Conservation (phyloP, 2,329 filamentous ascomycete genomes). For the Cordyceps cateniannulata region DNA sequence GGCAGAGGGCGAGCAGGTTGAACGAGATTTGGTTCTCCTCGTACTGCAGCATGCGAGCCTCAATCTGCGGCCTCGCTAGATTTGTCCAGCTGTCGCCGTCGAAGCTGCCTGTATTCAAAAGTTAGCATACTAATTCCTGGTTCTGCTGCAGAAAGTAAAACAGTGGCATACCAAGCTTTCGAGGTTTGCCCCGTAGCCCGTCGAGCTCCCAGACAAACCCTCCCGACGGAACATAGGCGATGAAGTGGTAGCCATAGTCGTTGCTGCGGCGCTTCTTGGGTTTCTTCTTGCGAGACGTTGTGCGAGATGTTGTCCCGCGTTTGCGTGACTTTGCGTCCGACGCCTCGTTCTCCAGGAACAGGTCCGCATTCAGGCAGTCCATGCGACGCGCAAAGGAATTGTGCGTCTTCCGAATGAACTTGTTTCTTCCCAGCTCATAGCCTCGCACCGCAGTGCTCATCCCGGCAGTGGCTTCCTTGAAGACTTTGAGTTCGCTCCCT, state of each 20-base stretch:
- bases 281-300: slow-evolving; percentile 27
- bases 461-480: slow-evolving; percentile 64
- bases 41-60: slow-evolving; percentile 60
- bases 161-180: slow-evolving; percentile 24
- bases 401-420: slow-evolving; percentile 73
- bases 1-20: slow-evolving; percentile 68
- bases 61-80: slow-evolving; percentile 57
- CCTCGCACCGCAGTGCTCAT: slow-evolving; percentile 71
- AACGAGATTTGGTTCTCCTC: slow-evolving; percentile 64
- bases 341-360: slow-evolving; percentile 55
- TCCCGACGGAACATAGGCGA: slow-evolving; percentile 76
- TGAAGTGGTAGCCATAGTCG: slow-evolving; percentile 75
- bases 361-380: slow-evolving; percentile 68
- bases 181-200: slow-evolving; percentile 68
- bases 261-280: slow-evolving; percentile 35
- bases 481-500: slow-evolving; percentile 61
- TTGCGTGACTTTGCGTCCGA: slow-evolving; percentile 28
- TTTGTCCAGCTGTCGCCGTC: slow-evolving; percentile 54
- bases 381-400: slow-evolving; percentile 80
- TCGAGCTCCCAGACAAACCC: slow-evolving; percentile 82
- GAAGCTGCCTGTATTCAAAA: slow-evolving; percentile 17
- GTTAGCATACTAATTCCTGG: not conserved
- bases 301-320: slow-evolving; percentile 22
- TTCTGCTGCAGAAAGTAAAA: not conserved
- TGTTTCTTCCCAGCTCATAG: slow-evolving; percentile 64